Conservation (phyloP, 768 basidiomycete species). For the Fomitopsis serialis region DNA sequence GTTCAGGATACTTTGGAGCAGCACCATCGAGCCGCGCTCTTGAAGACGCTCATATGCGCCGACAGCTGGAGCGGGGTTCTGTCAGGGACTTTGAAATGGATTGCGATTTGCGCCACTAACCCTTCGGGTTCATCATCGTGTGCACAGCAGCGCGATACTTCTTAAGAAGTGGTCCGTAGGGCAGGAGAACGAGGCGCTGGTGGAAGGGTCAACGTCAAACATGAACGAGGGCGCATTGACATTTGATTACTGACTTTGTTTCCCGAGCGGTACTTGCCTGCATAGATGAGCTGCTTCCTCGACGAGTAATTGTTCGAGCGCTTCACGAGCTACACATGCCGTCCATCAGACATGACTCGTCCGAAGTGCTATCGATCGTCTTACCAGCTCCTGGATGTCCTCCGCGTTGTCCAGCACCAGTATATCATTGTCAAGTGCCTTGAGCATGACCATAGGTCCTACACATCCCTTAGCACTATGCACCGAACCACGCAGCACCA, state of each 20-base stretch:
- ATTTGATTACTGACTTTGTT: not conserved
- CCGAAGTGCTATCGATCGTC: not conserved
- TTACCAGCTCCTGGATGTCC: slow-evolving; percentile 11
- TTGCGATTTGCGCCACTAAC: not conserved
- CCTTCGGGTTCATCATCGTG: slow-evolving; percentile 11
- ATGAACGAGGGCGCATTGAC: too few relatives aligned
- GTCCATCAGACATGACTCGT: not conserved
- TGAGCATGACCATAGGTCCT: slow-evolving; percentile 9
- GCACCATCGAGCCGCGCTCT: slow-evolving; percentile 9
- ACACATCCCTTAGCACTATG: not conserved
- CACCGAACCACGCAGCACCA: not conserved
- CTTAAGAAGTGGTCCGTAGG: slow-evolving; percentile 13
- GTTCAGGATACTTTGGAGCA: slow-evolving; percentile 8
- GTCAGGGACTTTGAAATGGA: not conserved
- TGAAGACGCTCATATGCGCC: slow-evolving; percentile 15
- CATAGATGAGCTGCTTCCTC: slow-evolving; percentile 13
- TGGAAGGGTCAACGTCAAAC: too few relatives aligned
- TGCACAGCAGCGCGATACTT: slow-evolving; percentile 13
- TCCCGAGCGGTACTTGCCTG: slow-evolving; percentile 14
- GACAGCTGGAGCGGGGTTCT: slow-evolving; percentile 4
- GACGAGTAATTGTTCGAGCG: slow-evolving; percentile 10
- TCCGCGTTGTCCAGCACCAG: slow-evolving; percentile 6
- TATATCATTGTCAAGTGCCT: slow-evolving; percentile 5
- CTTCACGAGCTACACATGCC: slow-evolving; percentile 1
- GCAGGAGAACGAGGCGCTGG: slow-evolving; percentile 11